Conservation (phyloP, 2,329 filamentous ascomycete species). For the Trichoderma simmonsii region DNA sequence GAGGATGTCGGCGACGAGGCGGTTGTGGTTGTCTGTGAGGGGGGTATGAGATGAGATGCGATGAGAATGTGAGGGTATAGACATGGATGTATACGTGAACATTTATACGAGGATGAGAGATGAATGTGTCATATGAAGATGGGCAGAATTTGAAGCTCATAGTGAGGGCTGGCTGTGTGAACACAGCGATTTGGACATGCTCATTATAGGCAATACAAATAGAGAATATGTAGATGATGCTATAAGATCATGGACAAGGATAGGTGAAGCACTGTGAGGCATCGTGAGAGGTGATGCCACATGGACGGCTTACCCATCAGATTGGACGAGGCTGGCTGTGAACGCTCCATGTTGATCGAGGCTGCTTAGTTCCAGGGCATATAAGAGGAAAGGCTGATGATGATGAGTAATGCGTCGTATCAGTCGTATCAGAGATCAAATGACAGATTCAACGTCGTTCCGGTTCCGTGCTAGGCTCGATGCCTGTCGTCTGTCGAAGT, state of each 20-base stretch:
- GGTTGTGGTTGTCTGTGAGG: slow-evolving; percentile 41
- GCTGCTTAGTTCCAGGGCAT: neutral
- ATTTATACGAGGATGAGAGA: neutral
- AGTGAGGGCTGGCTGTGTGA: neutral
- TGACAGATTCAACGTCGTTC: neutral
- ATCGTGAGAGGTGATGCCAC: neutral
- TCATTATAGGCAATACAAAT: neutral
- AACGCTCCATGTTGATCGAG: slow-evolving; percentile 30
- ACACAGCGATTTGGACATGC: too few relatives aligned
- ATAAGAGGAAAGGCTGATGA: neutral
- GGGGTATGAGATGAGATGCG: neutral
- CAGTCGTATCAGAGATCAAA: neutral
- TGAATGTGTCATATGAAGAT: neutral
- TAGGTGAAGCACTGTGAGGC: neutral
- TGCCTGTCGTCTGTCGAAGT: neutral
- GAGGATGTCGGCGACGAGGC: slow-evolving; percentile 44
- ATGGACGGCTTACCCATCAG: slow-evolving; percentile 33
- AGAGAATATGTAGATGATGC: neutral
- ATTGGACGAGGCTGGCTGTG: slow-evolving; percentile 34
- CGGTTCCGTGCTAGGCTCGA: neutral
- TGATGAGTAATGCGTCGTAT: neutral
- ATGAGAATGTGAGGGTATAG: neutral
- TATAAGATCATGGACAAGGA: neutral
- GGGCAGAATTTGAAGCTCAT: neutral
- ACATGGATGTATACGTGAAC: too few relatives aligned